Evolutionary conservation across 2,329 filamentous ascomycete species (phyloP).

Genomic region (Pestalotiopsis fici): DNA sequence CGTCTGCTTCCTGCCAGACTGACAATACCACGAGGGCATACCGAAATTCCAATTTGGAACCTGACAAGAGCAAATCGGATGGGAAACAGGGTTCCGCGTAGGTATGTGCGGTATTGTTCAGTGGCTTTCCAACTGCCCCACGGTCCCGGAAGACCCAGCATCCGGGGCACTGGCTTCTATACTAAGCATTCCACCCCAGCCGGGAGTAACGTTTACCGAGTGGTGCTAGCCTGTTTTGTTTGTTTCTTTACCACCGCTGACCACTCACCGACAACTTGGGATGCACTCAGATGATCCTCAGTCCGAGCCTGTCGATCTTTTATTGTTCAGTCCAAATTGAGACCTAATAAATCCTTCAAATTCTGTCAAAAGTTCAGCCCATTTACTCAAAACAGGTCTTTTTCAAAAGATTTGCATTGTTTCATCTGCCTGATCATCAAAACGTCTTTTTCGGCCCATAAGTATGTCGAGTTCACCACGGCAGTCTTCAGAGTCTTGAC

Average conservation of each 20-base stretch:
- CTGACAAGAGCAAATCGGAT: background rate
- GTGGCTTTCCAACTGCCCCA: background rate
- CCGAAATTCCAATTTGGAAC: background rate
- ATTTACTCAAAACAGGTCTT: too few relatives aligned
- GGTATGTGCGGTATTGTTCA: background rate
- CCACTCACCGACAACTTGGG: background rate
- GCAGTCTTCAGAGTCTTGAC: too few relatives aligned
- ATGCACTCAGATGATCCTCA: background rate
- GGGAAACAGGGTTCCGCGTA: background rate
- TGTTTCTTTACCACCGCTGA: background rate
- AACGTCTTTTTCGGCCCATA: too few relatives aligned
- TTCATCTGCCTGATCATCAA: too few relatives aligned
- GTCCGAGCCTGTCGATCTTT: background rate
- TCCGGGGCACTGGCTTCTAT: background rate
- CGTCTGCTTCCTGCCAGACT: background rate
- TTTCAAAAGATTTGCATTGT: too few relatives aligned
- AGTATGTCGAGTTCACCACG: too few relatives aligned
- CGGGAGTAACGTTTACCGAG: background rate
- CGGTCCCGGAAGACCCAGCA: background rate
- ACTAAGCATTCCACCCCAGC: background rate
- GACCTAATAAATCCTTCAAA: too few relatives aligned
- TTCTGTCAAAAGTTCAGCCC: too few relatives aligned
- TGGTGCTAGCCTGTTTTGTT: background rate
- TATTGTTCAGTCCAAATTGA: too few relatives aligned
- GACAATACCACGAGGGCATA: background rate